Percentiles rank a stretch among this genome's conserved stretches.
Conservation (phyloP, 1,284 basidiomycete species). For the Sporisorium exsertum region DNA sequence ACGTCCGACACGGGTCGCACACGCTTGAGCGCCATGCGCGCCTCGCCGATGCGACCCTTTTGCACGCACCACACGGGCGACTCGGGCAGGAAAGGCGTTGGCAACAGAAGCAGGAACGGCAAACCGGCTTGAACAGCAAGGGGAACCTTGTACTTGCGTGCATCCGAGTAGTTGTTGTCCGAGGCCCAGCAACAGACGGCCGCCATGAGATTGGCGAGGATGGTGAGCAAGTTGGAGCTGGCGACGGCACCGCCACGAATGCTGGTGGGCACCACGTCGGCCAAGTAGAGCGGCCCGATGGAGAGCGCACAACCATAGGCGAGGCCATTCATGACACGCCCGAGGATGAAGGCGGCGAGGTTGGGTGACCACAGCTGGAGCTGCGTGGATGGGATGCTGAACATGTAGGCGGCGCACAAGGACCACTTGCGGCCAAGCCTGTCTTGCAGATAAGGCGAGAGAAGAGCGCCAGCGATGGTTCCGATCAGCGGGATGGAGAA, state of each 20-base stretch:
- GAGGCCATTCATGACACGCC: conserved; percentile 56
- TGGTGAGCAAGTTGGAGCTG: conserved; percentile 55
- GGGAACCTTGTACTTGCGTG: conserved; percentile 48
- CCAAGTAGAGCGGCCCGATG: conserved; percentile 56
- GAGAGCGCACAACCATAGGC: conserved; percentile 56
- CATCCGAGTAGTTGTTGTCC: conserved; percentile 32
- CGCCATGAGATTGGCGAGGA: conserved; percentile 51
- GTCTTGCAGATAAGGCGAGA: conserved; percentile 47
- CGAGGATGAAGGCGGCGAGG: conserved; percentile 55
- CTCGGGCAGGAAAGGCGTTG: conserved; percentile 49
- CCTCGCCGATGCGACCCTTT: conserved; percentile 55
- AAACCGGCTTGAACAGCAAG: conserved; percentile 51
- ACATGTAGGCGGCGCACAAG: conserved; percentile 50
- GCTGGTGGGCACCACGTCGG: conserved; percentile 54
- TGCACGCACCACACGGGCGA: conserved; percentile 56
- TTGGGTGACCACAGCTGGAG: conserved; percentile 60
- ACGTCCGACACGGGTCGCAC: conserved; percentile 43
- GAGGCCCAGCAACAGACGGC: conserved; percentile 51
- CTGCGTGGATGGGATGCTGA: conserved; percentile 55
- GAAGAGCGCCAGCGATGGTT: conserved; percentile 53
- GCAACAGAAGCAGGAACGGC: conserved; percentile 45
- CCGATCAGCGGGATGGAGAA: conserved; percentile 58
- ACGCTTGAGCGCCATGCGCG: conserved; percentile 35
- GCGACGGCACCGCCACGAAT: conserved; percentile 58
- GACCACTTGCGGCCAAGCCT: conserved; percentile 57